Base-by-base conservation (phyloP, 805 yeast species). In the Torulaspora microellipsoides region DNA sequence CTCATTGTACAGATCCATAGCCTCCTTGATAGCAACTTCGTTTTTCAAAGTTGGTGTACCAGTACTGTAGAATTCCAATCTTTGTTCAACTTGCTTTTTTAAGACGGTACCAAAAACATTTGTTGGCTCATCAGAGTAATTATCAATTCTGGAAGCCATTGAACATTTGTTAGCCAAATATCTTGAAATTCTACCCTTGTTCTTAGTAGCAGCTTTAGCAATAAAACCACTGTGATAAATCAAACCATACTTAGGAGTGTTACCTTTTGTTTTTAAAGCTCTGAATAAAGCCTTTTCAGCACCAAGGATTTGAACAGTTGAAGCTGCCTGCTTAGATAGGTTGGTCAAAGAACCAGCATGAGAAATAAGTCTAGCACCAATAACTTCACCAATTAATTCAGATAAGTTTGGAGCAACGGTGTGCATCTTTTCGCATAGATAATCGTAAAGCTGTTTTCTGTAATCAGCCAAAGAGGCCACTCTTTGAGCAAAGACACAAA, bases 141-240 rank as follows among this genome's bases (percentile, higher is more conserved):
- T 88, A 73, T 93, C 99, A 62, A 93, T 91, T 79, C 99, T 88
- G 40, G 96, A 88, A 48, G 99, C 99, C 72, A 93, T 91, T 33
- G 99, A 85, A 80, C 98, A 91, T 73, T 93, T 93, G 84, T 93
- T 93, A 55, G 99, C 99, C 71, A 93, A 76, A 73, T 90, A 93
- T 74, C 99, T 85, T 38, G 99, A 91, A 57, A 93, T 93, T 78
- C 98, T 85, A 71, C 99, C 99, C 81, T 93, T 93, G 77, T 93
- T 93, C 76, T 93, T 93, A 54, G 95, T 83, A 51, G 89, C 75
- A 48, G 99, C 99, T 69, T 80, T 84, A 58, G 96, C 95, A 60
- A 89, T 88, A 69, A 88, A 88, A 27, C 95, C 85, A 36, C 96
- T 86, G 73, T 90, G 96, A 76, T 90, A 89, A 61, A 89, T 87